Conservation (phyloP, 768 basidiomycete species). For the Suillus alpinus region DNA sequence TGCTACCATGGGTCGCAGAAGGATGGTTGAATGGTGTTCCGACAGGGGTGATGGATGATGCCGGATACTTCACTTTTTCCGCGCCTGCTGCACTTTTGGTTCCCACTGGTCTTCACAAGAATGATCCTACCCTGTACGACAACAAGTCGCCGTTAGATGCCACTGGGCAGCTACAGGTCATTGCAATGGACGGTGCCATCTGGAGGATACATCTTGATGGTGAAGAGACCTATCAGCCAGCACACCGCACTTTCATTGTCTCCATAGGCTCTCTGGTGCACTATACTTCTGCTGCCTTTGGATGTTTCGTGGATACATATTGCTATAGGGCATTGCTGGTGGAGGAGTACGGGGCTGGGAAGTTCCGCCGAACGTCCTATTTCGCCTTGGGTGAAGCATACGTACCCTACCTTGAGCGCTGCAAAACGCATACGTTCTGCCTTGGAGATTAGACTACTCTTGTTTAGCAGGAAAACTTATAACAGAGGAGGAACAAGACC, state of each 20-base stretch:
- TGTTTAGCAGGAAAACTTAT: no score
- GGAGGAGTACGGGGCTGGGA: neutral
- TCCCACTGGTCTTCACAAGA: neutral
- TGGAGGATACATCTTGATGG: neutral
- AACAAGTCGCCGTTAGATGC: no score
- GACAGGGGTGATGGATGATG: constrained; percentile 2
- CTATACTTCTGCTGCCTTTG: neutral
- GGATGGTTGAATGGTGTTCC: neutral
- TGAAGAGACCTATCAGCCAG: neutral
- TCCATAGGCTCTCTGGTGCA: neutral
- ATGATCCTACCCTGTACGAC: neutral
- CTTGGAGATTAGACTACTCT: neutral
- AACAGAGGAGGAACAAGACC: no score
- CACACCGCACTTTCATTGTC: neutral
- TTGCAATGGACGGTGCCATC: neutral
- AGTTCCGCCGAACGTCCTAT: neutral
- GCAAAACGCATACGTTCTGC: neutral
- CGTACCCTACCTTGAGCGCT: neutral
- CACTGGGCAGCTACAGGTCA: no score
- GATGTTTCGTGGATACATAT: neutral
- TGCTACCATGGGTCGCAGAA: neutral
- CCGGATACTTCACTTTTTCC: constrained; percentile 1
- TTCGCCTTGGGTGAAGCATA: neutral
- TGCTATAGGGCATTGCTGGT: neutral
- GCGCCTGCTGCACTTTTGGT: neutral